Evolutionary conservation across 2,329 filamentous ascomycete species (phyloP), one percentile per base, ranked within the genome.

Genomic region (Waltergamsia citrina): DNA sequence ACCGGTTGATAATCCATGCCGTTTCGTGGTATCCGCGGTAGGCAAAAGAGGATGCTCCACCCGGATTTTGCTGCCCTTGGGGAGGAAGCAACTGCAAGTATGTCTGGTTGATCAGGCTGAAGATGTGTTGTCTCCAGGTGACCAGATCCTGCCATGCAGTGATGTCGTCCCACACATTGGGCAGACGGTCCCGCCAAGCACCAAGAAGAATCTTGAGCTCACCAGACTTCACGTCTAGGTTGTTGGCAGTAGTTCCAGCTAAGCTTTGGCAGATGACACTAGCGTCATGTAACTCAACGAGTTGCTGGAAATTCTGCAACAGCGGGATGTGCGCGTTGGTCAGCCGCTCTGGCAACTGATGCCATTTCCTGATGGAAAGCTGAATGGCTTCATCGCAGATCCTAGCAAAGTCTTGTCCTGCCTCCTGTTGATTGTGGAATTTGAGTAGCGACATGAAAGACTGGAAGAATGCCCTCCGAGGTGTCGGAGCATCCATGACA

Each of bases 81-180:
- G 75, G 79, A 2, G 87, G 88, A 25, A 96, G 65, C 29, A 98
- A 71, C 35, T 78, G 75, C 9, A 99, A 73, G 51, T 98, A 99
- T 0, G 87, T 94, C 32, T 76, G 78, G 54, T 99, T 98, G 62
- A 99, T 96, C 17, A 98, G 73, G 37, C 87, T 83, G 65, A 99
- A 99, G 40, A 99, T 95, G 57, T 99, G 92, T 54, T 98, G 93
- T 45, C 92, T 79, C 92, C 92, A 99, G 2, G 92, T 98, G n/a
- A 99, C 92, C 26, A 99, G 67, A 53, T 98, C 93, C 56, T 98
- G 92, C 92, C 92, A 99, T 25, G 92, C 86, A 43, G 93, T 94
- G 57, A 99, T 98, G 55, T 99, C 92, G 54, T 99, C 92, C 92
- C 92, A 99, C 4, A 94, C 83, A 51, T 99, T 99, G 2, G 92